These are phyloP conservation scores for Petunia hybrid DNA, from an alignment of 305 asterid species.

Conservation along the genomic window DNA sequence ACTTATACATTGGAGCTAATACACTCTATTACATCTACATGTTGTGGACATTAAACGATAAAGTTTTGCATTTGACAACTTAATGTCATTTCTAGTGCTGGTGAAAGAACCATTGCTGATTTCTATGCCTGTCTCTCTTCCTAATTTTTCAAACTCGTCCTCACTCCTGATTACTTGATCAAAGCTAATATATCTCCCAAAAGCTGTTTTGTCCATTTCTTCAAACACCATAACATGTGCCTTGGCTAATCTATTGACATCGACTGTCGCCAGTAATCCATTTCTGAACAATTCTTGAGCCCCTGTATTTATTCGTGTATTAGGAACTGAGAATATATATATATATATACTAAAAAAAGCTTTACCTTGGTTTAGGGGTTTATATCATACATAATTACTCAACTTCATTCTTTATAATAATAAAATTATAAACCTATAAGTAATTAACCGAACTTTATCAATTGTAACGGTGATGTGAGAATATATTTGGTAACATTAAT, in stretches of 20 bases:
- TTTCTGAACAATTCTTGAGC: constrained; percentile 67
- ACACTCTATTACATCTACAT: constrained; percentile 48
- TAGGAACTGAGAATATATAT: no score
- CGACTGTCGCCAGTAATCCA: constrained; percentile 70
- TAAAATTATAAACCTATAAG: no score
- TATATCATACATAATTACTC: no score
- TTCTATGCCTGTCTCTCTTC: constrained; percentile 55
- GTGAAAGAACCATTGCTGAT: constrained; percentile 37
- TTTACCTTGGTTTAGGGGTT: no score
- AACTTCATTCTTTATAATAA: no score
- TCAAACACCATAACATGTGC: constrained; percentile 76
- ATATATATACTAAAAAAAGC: no score
- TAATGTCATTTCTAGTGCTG: constrained; percentile 29
- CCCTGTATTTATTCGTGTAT: constrained; percentile 36
- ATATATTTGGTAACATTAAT: no score
- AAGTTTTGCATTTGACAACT: constrained; percentile 63
- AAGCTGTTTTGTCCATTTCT: constrained; percentile 64
- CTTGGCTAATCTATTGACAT: constrained; percentile 64
- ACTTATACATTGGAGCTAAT: constrained; percentile 19
- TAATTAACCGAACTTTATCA: no score
- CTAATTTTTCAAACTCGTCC: constrained; percentile 60
- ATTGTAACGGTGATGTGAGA: no score
- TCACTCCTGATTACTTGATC: constrained; percentile 55
- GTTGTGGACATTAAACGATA: constrained; percentile 54
- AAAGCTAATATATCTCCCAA: constrained; percentile 78